Percentiles rank a stretch among this genome's conserved stretches.
These are phyloP conservation scores for Zizania palustris DNA, from an alignment of 202 grass and related monocot genomes.

Conservation along the genomic window DNA sequence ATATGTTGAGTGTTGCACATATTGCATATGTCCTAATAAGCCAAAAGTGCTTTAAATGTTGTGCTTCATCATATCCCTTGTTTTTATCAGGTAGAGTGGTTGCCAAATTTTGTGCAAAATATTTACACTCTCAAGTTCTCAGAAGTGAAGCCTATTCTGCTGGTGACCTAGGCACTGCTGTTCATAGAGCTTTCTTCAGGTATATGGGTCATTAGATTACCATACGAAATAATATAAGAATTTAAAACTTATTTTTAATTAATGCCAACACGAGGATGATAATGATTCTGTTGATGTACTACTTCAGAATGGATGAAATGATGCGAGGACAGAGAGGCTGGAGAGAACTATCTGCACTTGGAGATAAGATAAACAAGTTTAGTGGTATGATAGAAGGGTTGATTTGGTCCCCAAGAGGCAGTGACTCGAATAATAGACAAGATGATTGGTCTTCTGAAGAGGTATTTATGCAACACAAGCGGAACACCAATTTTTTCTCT, in stretches of 20 bases:
- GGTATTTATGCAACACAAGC: slow-evolving; percentile 50
- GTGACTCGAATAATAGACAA: slow-evolving; percentile 47
- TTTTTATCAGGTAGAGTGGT: slow-evolving; percentile 74
- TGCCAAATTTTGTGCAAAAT: slow-evolving; percentile 98
- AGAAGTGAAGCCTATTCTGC: slow-evolving; percentile 76
- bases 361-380: slow-evolving; percentile 96
- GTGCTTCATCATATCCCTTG: no score
- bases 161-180: slow-evolving; percentile 80
- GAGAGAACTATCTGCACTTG: slow-evolving; percentile 89
- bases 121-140: slow-evolving; percentile 80
- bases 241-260: slow-evolving; percentile 24
- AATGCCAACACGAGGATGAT: background rate
- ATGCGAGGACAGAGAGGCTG: slow-evolving; percentile 98
- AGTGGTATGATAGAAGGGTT: slow-evolving; percentile 96
- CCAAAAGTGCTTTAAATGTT: background rate
- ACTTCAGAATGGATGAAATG: slow-evolving; percentile 97
- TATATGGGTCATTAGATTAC: slow-evolving; percentile 36
- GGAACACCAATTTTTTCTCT: background rate
- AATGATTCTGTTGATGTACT: slow-evolving; percentile 33
- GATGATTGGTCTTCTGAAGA: slow-evolving; percentile 91
- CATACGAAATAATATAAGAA: slow-evolving; percentile 23
- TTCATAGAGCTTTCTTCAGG: slow-evolving; percentile 89
- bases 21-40: background rate
- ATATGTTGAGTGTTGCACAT: background rate
- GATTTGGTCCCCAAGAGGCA: slow-evolving; percentile 85